phyloP scores from a whole-genome alignment of 345 rosid genomes.

The Gynandropsis gynandra region DNA sequence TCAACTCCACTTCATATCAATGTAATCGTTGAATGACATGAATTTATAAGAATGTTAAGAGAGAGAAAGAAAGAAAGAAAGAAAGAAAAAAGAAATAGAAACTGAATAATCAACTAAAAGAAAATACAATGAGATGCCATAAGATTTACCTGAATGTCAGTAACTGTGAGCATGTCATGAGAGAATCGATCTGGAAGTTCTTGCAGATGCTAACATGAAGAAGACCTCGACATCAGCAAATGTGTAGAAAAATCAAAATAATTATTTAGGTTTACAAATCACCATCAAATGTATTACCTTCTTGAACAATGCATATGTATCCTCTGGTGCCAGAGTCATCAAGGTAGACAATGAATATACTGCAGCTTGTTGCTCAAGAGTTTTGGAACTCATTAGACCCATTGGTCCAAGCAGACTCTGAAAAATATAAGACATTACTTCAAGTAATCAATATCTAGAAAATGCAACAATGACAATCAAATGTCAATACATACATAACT shows the following conservation, averaged over 20 bases:
- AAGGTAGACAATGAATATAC: conserved; percentile 59
- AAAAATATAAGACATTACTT: neutral
- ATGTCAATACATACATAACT: too few species aligned
- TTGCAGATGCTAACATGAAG: conserved; percentile 47
- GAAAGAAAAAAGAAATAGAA: conserved; percentile 3
- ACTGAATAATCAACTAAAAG: neutral
- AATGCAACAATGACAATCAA: too few species aligned
- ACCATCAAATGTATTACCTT: conserved; percentile 38
- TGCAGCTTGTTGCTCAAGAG: conserved; percentile 64
- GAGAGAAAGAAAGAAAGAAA: neutral
- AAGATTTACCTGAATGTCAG: conserved; percentile 60
- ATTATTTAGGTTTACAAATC: conserved; percentile 5
- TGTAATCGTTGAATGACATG: neutral
- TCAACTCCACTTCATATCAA: conserved; percentile 5
- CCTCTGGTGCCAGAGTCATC: conserved; percentile 71
- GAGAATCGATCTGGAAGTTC: conserved; percentile 58
- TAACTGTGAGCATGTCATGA: conserved; percentile 76
- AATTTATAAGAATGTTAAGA: neutral
- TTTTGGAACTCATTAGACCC: conserved; percentile 72
- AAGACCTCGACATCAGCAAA: conserved; percentile 22
- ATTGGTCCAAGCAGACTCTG: conserved; percentile 68
- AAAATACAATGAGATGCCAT: conserved; percentile 12
- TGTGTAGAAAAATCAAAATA: conserved; percentile 6
- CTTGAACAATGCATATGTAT: conserved; percentile 60
- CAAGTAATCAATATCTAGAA: too few species aligned